Evolutionary conservation across 2,329 filamentous ascomycete species (phyloP), one percentile per base, ranked within the genome.

Genomic region (Sclerotinia borealis): DNA sequence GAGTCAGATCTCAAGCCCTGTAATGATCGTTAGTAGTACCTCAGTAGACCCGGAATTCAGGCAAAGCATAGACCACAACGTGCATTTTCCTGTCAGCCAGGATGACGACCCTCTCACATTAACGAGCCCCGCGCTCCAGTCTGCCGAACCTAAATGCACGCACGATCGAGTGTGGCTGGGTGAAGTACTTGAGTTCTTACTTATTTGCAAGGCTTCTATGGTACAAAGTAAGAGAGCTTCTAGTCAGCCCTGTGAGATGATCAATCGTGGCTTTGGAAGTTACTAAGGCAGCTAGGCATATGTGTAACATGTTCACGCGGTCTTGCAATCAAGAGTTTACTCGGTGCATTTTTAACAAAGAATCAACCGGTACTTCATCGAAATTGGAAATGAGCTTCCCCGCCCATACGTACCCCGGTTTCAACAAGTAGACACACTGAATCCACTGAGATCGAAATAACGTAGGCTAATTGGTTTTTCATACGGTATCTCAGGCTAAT

Each of bases 111-210:
- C n/a, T n/a, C n/a, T n/a, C n/a, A n/a, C n/a, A n/a, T n/a, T n/a
- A 61, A 37, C 29, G 47, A 45, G 59, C 59, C 27, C 49, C 59
- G 29, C 37, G 36, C 27, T 61, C 49, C 22, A 61, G 48, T 55
- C 49, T 61, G 59, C 49, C 49, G 59, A 45, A 43, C n/a, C 9
- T 61, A 41, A n/a, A n/a, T n/a, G n/a, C 27, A 61, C 55, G 49
- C 59, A 61, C 39, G 37, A 61, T 34, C 59, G 15, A 43, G 49
- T 61, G 59, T 61, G 59, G 49, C 59, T 55, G 60, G 29, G 41
- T 34, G 39, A 60, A 29, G 29, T 19, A 36, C 37, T 36, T n/a
- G 22, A 45, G 52, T 43, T 55, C 59, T 37, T 43, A 39, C 39
- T n/a, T 15, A 19, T 56, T 25, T 62, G 50, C 41, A 56, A 62